A percentile compares a stretch with the other conserved stretches of the same genome.
Evolutionary conservation across 257 asterid genomes (phyloP).

Genomic region (Apocynum venetum): DNA sequence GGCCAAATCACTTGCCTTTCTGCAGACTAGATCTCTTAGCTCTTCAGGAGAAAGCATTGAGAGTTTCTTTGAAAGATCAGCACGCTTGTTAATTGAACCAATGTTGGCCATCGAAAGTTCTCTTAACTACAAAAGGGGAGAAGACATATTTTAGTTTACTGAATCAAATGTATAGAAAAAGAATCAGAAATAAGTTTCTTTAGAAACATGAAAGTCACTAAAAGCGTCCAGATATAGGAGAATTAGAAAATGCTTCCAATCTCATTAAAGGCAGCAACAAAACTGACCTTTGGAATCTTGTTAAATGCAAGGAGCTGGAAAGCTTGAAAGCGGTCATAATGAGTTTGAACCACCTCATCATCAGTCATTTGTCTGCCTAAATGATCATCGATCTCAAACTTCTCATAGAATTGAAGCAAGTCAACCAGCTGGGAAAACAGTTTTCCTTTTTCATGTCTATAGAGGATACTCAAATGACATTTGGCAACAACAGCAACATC

Average conservation of each 20-base stretch:
- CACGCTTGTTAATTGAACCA: slow-evolving; percentile 81
- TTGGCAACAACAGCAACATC: slow-evolving; percentile 95
- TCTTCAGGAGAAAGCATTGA: slow-evolving; percentile 72
- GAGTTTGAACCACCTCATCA: slow-evolving; percentile 92
- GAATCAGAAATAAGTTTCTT: neutral
- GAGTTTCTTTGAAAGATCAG: slow-evolving; percentile 84
- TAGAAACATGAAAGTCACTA: neutral
- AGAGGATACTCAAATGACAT: slow-evolving; percentile 89
- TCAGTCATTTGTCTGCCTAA: slow-evolving; percentile 96
- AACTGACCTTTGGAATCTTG: slow-evolving; percentile 74
- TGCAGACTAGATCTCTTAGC: slow-evolving; percentile 85
- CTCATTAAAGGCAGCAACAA: slow-evolving; percentile 4
- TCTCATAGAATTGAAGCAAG: slow-evolving; percentile 93
- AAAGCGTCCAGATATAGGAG: neutral
- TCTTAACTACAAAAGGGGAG: slow-evolving; percentile 54
- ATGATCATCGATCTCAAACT: slow-evolving; percentile 91
- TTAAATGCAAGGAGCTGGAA: slow-evolving; percentile 85
- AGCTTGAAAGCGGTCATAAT: slow-evolving; percentile 90
- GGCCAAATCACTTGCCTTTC: slow-evolving; percentile 58
- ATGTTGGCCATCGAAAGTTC: slow-evolving; percentile 94
- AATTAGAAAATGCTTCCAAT: neutral
- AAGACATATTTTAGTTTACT: neutral
- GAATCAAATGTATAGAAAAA: neutral
- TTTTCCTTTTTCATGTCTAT: slow-evolving; percentile 83
- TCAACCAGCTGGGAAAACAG: slow-evolving; percentile 95